These are phyloP conservation scores for Mycena metata DNA, from an alignment of 768 basidiomycete species.

Conservation along the genomic window DNA sequence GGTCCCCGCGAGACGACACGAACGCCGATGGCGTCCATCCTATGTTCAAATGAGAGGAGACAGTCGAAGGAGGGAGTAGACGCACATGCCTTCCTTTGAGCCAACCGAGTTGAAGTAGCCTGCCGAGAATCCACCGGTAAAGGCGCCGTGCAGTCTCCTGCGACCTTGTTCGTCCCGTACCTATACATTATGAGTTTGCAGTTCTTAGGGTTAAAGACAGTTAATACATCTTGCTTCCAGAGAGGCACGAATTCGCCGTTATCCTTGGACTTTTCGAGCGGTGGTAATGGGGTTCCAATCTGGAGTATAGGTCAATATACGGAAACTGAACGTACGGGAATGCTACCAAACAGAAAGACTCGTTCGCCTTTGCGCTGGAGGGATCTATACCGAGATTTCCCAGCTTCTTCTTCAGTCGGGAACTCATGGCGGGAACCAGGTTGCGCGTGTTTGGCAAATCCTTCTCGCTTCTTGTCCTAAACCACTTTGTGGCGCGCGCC, in stretches of 20 bases:
- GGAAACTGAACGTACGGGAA: not conserved
- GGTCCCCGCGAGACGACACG: constrained; percentile 86
- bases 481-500: no score
- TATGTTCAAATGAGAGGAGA: constrained; percentile 47
- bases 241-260: constrained; percentile 94
- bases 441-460: not conserved
- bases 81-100: constrained; percentile 86
- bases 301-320: constrained; percentile 45
- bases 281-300: constrained; percentile 95
- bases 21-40: constrained; percentile 97
- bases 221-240: constrained; percentile 93
- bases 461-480: not conserved
- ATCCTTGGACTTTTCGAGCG: constrained; percentile 94
- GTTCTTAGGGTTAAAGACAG: not conserved
- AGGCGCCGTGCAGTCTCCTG: constrained; percentile 95
- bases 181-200: constrained; percentile 52
- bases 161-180: constrained; percentile 95
- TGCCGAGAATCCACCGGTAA: constrained; percentile 98
- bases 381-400: constrained; percentile 84
- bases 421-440: constrained; percentile 48
- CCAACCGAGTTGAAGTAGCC: constrained; percentile 98
- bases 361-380: constrained; percentile 77
- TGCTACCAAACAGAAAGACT: constrained; percentile 87
- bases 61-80: constrained; percentile 4
- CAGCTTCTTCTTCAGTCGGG: constrained; percentile 86